These are phyloP conservation scores for Gloeophyllum trabeum DNA, from an alignment of 768 basidiomycete genomes.

Conservation along the genomic window DNA sequence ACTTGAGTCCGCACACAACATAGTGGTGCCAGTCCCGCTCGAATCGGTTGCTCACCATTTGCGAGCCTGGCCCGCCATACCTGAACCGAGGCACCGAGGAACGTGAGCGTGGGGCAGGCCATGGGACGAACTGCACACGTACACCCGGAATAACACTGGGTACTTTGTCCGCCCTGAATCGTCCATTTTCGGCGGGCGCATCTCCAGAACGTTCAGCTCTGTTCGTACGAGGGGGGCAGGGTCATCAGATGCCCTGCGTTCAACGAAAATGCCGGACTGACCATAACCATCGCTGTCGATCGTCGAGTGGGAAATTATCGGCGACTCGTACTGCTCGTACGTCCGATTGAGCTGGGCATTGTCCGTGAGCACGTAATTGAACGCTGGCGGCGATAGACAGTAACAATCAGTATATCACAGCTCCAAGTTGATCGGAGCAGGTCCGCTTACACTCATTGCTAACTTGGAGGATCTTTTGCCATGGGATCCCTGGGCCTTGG, in stretches of 20 bases:
- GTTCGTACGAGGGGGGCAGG: slow-evolving; percentile 1
- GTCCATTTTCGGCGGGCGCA: slow-evolving; percentile 89
- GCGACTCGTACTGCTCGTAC: slow-evolving; percentile 56
- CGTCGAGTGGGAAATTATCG: slow-evolving; percentile 59
- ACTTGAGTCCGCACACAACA: slow-evolving; percentile 69
- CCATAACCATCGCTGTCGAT: slow-evolving; percentile 78
- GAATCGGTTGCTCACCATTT: slow-evolving; percentile 60
- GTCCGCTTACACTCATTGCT: slow-evolving; percentile 25
- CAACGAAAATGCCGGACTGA: slow-evolving; percentile 7
- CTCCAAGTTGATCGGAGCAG: too few relatives aligned
- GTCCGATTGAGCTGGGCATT: slow-evolving; percentile 59
- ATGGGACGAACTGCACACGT: slow-evolving; percentile 11
- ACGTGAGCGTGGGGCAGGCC: background rate
- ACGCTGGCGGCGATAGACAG: slow-evolving; percentile 26
- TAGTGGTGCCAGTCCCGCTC: slow-evolving; percentile 80
- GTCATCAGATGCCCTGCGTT: too few relatives aligned
- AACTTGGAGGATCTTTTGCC: slow-evolving; percentile 68
- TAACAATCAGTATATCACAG: background rate
- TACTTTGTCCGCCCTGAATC: slow-evolving; percentile 93
- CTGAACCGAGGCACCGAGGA: slow-evolving; percentile 20
- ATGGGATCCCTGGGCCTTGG: slow-evolving; percentile 73
- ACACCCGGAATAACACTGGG: slow-evolving; percentile 88
- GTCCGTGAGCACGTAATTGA: slow-evolving; percentile 55
- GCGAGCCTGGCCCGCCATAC: slow-evolving; percentile 87
- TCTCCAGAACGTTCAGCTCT: slow-evolving; percentile 88